These are phyloP conservation scores for Tausonia pullulans DNA, from an alignment of 1,284 basidiomycete genomes.

Conservation along the genomic window DNA sequence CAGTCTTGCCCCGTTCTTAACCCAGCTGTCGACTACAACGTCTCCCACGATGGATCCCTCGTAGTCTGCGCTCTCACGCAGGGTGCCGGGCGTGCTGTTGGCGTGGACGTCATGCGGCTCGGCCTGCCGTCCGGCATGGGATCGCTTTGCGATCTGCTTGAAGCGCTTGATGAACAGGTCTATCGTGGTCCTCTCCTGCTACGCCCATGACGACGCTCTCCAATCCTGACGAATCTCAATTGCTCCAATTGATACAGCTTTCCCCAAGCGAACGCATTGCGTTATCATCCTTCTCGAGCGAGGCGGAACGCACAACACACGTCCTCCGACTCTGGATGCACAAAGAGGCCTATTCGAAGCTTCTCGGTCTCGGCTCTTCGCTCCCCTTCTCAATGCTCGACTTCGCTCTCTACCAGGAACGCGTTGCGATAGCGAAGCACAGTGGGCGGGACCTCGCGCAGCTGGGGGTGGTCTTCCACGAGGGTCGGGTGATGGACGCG, in stretches of 20 bases:
- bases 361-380: neutral
- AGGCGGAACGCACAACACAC: neutral
- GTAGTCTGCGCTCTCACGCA: conserved; percentile 1
- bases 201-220: neutral
- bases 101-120: conserved; percentile 12
- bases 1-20: too few species aligned
- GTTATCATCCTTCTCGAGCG: neutral
- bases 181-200: neutral
- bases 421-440: too few species aligned
- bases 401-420: neutral
- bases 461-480: neutral
- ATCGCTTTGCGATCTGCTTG: neutral
- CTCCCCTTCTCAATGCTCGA: neutral
- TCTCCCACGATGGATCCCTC: conserved; percentile 7
- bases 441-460: neutral
- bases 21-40: conserved; percentile 5
- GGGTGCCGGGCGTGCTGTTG: neutral
- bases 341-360: conserved; percentile 8
- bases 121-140: neutral
- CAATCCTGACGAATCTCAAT: neutral
- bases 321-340: conserved; percentile 10
- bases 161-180: conserved; percentile 5
- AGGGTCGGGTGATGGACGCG: neutral
- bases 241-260: neutral
- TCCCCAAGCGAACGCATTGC: neutral